These are phyloP conservation scores for Nowakowskiella sp. DNA, from an alignment of 192 early-diverging fungal genomes.

Conservation along the genomic window DNA sequence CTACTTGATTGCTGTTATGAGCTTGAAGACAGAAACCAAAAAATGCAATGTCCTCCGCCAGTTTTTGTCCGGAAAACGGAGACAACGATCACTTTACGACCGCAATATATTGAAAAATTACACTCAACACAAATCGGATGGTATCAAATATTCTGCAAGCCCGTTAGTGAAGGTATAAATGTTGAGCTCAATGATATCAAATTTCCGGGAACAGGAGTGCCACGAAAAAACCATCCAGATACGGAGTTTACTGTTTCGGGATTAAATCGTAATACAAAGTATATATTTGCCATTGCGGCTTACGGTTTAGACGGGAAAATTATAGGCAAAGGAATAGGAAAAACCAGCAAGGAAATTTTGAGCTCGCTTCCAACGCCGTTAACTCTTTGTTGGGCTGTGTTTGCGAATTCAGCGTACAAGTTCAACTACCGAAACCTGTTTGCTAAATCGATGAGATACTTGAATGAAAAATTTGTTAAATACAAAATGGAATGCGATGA, in stretches of 20 bases:
- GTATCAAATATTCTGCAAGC: conserved; percentile 26
- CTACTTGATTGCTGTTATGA: conserved; percentile 3
- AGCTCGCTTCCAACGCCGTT: conserved; percentile 30
- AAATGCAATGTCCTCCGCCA: conserved; percentile 28
- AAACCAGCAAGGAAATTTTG: conserved; percentile 14
- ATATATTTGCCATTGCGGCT: conserved; percentile 29
- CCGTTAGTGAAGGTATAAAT: conserved; percentile 1
- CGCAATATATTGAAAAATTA: conserved; percentile 12
- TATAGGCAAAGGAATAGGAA: conserved; percentile 31
- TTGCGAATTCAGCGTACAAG: no score
- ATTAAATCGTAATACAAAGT: conserved; percentile 19
- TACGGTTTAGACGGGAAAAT: conserved; percentile 23
- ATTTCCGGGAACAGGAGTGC: conserved; percentile 22
- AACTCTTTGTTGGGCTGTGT: conserved; percentile 18
- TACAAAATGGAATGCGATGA: no score
- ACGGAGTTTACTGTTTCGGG: conserved; percentile 28
- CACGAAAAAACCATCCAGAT: not conserved
- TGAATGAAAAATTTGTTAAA: no score
- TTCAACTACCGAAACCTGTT: no score
- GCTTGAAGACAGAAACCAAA: not conserved
- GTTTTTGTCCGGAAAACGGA: conserved; percentile 26
- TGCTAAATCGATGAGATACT: no score
- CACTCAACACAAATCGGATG: conserved; percentile 3
- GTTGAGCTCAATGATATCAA: conserved; percentile 25
- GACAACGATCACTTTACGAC: conserved; percentile 26